Percentiles rank a stretch among this genome's conserved stretches.
These are phyloP conservation scores for Arctium minus DNA, from an alignment of 129 eudicot genomes.

Conservation along the genomic window DNA sequence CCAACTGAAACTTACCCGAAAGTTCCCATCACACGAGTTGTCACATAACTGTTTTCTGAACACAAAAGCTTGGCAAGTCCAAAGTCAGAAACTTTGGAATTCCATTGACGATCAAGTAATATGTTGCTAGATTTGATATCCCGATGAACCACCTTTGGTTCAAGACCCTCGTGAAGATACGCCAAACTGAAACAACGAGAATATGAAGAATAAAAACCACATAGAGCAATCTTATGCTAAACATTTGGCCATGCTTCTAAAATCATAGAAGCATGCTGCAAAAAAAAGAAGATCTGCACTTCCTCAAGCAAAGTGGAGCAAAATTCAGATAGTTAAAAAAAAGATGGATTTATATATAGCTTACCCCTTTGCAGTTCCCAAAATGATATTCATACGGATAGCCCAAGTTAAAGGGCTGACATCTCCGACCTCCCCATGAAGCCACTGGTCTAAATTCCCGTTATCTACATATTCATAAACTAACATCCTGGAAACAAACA, in stretches of 20 bases:
- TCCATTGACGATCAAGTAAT: slow-evolving; percentile 72
- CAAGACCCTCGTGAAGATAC: slow-evolving; percentile 84
- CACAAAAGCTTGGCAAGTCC: slow-evolving; percentile 80
- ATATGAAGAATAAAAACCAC: neutral
- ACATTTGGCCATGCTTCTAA: neutral
- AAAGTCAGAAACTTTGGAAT: slow-evolving; percentile 74
- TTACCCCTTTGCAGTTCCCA: slow-evolving; percentile 87
- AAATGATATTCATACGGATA: slow-evolving; percentile 65
- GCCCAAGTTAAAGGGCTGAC: slow-evolving; percentile 86
- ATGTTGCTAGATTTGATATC: slow-evolving; percentile 83
- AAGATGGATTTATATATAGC: neutral
- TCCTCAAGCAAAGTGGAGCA: too few species aligned
- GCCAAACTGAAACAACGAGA: slow-evolving; percentile 51
- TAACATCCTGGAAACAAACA: slow-evolving; percentile 56
- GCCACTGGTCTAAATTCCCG: slow-evolving; percentile 92
- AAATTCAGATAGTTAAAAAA: neutral
- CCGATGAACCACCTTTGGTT: slow-evolving; percentile 85
- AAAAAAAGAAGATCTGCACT: too few species aligned
- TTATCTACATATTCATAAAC: slow-evolving; percentile 86
- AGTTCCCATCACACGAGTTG: slow-evolving; percentile 95
- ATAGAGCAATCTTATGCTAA: neutral
- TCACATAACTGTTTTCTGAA: slow-evolving; percentile 63
- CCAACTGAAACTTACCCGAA: slow-evolving; percentile 55
- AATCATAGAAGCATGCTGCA: too few species aligned
- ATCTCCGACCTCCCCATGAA: slow-evolving; percentile 85